Evolutionary conservation across 495 filamentous ascomycete genomes (phyloP), one percentile per base, ranked within the genome.

Genomic region (Trichodelitschia bisporula): DNA sequence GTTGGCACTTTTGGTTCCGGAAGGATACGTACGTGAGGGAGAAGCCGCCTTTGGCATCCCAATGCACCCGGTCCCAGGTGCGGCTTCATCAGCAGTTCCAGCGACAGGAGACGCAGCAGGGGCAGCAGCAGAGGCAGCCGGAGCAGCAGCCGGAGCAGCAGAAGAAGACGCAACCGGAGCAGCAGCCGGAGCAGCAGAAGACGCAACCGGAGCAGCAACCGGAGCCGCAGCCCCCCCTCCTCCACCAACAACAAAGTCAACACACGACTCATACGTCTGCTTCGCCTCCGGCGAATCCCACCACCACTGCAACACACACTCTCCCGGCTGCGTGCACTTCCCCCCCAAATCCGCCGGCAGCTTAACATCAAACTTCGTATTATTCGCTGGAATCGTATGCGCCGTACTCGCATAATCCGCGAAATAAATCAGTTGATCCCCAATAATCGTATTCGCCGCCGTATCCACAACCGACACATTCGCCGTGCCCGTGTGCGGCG

Each of bases 261-360:
- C 43, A 43, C 72, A 77, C 25, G 61, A 61, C 58, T 78, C 67
- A 38, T 78, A 78, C 17, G 72, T 75, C 57, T 80, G 72, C 28
- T 62, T 58, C 19, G 69, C 64, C 4, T 57, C 61, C 24, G 58
- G 32, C 31, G 69, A 70, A 39, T 66, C 68, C 72, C 72, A 80
- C 48, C 53, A 71, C 61, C 63, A 67, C 45, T 77, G 70, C 17
- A 78, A 53, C 15, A 70, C 69, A 50, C 71, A 76, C 36, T 51
- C 59, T 35, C 74, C 74, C 9, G 63, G 58, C 27, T 48, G 52
- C 11, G 53, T 44, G 41, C 72, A 80, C 50, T 63, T 45, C 20
- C 41, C 44, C 11, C 55, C 64, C 12, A 77, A 40, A 32, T 62
- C 56, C 18, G 39, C 42, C 4, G 72, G 74, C 34, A 80, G 63